Evolutionary conservation across 2,329 filamentous ascomycete species (phyloP), one percentile per base, ranked within the genome.

Genomic region (Fusarium buharicum): DNA sequence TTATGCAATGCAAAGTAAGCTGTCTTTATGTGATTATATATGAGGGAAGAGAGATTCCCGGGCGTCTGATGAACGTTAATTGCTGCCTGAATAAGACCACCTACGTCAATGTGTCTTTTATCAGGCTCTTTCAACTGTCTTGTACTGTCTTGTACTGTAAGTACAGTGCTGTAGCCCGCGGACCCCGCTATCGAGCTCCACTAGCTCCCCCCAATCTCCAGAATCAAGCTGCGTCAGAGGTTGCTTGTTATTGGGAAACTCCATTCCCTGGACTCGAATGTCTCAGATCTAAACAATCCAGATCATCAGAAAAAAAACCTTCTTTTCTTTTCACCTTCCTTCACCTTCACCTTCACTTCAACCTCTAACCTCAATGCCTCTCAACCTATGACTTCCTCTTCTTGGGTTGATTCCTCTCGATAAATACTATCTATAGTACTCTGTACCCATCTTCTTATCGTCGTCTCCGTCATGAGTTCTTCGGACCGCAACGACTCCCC

Each of bases 401-500:
- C 49, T 24, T 24, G 22, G 22, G 22, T 24, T 54, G 16, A 33
- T 50, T 38, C 41, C n/a, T 27, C 39, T 38, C 20, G 27, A 46
- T 36, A 27, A 17, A 30, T 31, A 36, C n/a, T 27, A 40, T 24
- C 22, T 14, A 17, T 7, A 27, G 7, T 41, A 41, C 17, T 11
- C 17, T 24, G 27, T 17, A 34, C 31, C 7, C 14, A 34, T 36
- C 16, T 28, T 43, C 27, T 36, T 46, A 31, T 47, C 39, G 13
- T 14, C 30, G 6, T 24, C 48, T 41, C 30, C 30, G 34, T 47
- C 47, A 70, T 70, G 67, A 67, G 48, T 53, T 67, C 47, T 36
- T 62, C 65, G 33, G 62, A 64, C 62, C 59, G 51, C 48, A 55
- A 56, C 55, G 55, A 64, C 53, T 67, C 62, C 46, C 55, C 66